Conservation (phyloP, 1,284 basidiomycete genomes). For the Taiwanofungus camphoratus region DNA sequence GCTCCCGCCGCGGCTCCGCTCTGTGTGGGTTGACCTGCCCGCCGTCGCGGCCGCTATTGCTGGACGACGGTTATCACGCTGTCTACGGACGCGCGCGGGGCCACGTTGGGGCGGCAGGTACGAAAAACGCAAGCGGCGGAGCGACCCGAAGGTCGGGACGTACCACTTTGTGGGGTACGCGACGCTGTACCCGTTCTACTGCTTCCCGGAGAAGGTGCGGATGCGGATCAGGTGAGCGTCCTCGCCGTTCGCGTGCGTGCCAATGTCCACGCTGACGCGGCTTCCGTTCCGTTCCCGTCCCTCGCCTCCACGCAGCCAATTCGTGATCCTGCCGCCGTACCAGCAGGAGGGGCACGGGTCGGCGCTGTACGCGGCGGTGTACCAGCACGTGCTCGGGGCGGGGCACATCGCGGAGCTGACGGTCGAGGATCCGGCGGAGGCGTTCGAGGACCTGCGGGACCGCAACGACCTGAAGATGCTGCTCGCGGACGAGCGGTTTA, state of each 20-base stretch:
- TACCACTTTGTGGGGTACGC: slow-evolving; percentile 94
- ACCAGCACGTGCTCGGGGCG: slow-evolving; percentile 67
- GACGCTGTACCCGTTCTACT: slow-evolving; percentile 90
- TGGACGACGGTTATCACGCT: too few species aligned
- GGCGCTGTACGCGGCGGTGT: slow-evolving; percentile 84
- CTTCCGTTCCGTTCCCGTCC: too few species aligned
- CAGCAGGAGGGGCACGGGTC: slow-evolving; percentile 90
- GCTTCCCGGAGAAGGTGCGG: slow-evolving; percentile 84
- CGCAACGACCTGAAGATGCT: slow-evolving; percentile 86
- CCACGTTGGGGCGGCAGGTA: slow-evolving; percentile 49
- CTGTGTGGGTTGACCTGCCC: too few species aligned
- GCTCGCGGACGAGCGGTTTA: slow-evolving; percentile 57
- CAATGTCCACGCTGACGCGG: too few species aligned
- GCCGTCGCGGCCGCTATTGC: too few species aligned
- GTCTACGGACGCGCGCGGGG: neutral
- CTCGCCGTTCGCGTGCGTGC: too few species aligned
- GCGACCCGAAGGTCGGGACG: slow-evolving; percentile 42
- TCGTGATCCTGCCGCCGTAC: slow-evolving; percentile 89
- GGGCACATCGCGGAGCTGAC: slow-evolving; percentile 83
- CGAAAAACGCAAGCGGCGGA: slow-evolving; percentile 71
- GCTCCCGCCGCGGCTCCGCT: neutral
- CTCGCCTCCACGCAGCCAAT: slow-evolving; percentile 61
- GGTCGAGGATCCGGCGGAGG: slow-evolving; percentile 95
- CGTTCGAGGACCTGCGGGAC: slow-evolving; percentile 92
- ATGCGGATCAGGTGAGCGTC: slow-evolving; percentile 80